A percentile compares a stretch with the other conserved stretches of the same genome.
Evolutionary conservation across 441 rosid genomes (phyloP).

Genomic region (Hura crepitans): DNA sequence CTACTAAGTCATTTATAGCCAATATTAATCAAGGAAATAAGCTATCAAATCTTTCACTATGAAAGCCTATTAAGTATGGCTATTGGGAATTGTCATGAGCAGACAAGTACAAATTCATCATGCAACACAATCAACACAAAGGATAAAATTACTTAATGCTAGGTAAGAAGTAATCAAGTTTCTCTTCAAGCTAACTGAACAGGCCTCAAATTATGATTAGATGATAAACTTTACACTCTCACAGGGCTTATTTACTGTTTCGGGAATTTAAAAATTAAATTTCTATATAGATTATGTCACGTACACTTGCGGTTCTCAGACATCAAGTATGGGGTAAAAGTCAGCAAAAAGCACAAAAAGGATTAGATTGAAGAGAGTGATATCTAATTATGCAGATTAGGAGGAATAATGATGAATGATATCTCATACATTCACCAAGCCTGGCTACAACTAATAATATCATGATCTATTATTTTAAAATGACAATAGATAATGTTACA

Average conservation of each 20-base stretch:
- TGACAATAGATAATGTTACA: background rate
- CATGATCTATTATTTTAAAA: background rate
- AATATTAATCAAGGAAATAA: background rate
- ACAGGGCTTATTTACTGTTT: background rate
- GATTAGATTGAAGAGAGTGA: background rate
- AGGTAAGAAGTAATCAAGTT: background rate
- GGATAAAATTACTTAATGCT: background rate
- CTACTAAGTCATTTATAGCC: background rate
- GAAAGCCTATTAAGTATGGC: too few species aligned
- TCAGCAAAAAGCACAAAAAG: background rate
- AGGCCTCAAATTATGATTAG: background rate
- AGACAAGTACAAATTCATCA: background rate
- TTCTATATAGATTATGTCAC: background rate
- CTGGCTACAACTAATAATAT: background rate
- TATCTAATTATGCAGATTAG: too few species aligned
- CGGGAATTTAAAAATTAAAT: slow-evolving; percentile 1
- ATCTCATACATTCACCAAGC: background rate
- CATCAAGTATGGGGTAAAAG: background rate
- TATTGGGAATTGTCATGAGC: background rate
- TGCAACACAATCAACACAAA: background rate
- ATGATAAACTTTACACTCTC: background rate
- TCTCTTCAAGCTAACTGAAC: background rate
- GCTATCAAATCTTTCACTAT: slow-evolving; percentile 3
- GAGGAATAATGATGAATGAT: too few species aligned
- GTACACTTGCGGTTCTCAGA: background rate